Conservation (phyloP, 2,329 filamentous ascomycete genomes). For the Bretziella fagacearum region DNA sequence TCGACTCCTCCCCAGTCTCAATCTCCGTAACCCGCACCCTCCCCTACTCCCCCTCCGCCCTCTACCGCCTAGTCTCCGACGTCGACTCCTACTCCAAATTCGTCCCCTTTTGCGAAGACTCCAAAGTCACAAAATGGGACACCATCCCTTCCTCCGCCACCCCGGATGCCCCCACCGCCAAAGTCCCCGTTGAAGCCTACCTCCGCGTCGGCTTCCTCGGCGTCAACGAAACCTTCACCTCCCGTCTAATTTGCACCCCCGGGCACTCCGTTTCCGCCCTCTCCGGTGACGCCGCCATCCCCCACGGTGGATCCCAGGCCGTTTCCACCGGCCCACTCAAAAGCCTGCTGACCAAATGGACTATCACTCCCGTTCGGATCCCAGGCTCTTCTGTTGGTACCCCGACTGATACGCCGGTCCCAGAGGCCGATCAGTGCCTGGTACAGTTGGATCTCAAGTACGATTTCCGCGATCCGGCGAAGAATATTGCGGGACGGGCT, state of each 20-base stretch:
- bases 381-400: constrained; percentile 18
- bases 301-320: constrained; percentile 19
- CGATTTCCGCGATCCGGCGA: constrained; percentile 76
- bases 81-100: constrained; percentile 70
- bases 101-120: constrained; percentile 76
- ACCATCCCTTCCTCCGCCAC: constrained; percentile 24
- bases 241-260: constrained; percentile 60
- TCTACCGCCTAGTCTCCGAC: constrained; percentile 80
- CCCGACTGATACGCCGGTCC: constrained; percentile 11
- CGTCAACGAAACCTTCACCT: constrained; percentile 70
- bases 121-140: constrained; percentile 55
- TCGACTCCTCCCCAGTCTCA: constrained; percentile 32
- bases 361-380: constrained; percentile 30
- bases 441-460: constrained; percentile 65
- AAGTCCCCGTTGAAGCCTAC: constrained; percentile 58
- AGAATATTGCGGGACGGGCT: constrained; percentile 63
- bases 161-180: constrained; percentile 27
- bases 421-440: constrained; percentile 34
- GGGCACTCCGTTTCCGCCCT: constrained; percentile 59
- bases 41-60: constrained; percentile 49
- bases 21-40: constrained; percentile 61
- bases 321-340: constrained; percentile 39
- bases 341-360: constrained; percentile 55
- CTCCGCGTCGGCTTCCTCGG: constrained; percentile 74
- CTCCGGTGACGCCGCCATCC: constrained; percentile 37